A percentile compares a stretch with the other conserved stretches of the same genome.
These are phyloP conservation scores for Aureobasidium sp. DNA, from an alignment of 2,329 filamentous ascomycete species.

Conservation along the genomic window DNA sequence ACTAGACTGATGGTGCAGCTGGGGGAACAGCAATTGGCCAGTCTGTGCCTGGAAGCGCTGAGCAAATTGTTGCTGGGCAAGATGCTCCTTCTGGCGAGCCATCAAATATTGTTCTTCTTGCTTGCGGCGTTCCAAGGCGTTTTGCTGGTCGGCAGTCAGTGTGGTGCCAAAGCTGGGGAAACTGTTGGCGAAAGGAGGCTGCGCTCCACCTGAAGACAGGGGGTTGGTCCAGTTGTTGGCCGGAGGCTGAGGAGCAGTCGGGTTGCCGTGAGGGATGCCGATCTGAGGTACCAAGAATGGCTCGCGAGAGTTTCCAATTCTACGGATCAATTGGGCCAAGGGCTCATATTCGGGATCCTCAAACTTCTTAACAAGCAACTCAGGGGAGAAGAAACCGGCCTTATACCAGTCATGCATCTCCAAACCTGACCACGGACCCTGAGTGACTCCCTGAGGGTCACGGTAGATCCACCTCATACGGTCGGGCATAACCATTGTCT, in stretches of 20 bases:
- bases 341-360: conserved; percentile 94
- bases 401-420: conserved; percentile 99
- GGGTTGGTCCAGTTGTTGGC: conserved; percentile 30
- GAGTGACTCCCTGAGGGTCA: conserved; percentile 84
- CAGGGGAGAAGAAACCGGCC: conserved; percentile 91
- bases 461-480: conserved; percentile 98
- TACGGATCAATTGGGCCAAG: conserved; percentile 83
- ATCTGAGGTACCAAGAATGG: conserved; percentile 97
- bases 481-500: conserved; percentile 98
- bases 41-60: conserved; percentile 63
- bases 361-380: conserved; percentile 87
- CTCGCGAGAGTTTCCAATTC: conserved; percentile 94
- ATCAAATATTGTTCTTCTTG: conserved; percentile 97
- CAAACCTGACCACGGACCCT: conserved; percentile 90
- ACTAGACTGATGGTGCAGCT: conserved; percentile 87
- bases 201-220: conserved; percentile 36
- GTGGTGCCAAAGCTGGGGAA: conserved; percentile 97
- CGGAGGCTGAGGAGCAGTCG: conserved; percentile 45
- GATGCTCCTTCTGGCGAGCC: conserved; percentile 89
- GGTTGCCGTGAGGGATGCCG: conserved; percentile 81
- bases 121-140: conserved; percentile 90
- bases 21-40: conserved; percentile 44
- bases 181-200: conserved; percentile 82
- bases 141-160: conserved; percentile 93
- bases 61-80: conserved; percentile 77